Evolutionary conservation across 495 filamentous ascomycete genomes (phyloP), one percentile per base, ranked within the genome.

Genomic region (Chaetomium cochliodes): DNA sequence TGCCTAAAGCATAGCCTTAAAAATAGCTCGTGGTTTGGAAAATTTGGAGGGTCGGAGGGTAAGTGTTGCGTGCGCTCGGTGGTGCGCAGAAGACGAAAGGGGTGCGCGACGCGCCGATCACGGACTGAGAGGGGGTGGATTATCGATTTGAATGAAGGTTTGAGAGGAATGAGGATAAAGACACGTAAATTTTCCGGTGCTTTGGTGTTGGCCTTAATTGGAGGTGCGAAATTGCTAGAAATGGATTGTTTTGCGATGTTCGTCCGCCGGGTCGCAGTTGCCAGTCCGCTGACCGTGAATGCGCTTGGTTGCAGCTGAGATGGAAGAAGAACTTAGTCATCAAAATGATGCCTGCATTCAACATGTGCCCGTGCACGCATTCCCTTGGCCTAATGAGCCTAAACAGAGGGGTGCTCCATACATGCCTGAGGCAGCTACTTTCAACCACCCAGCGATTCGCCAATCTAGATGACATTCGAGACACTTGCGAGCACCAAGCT

Each of bases 401-500:
- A 15, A 44, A 28, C 11, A 13, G n/a, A 16, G 20, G 9, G 1
- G 8, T 12, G 33, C 5, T 7, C 33, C 33, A 59, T 47, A 58
- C 1, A 13, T 62, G 66, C 69, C 69, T 71, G 50, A 71, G 66
- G 69, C 66, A 66, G 3, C 46, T 16, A 18, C 0, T 28, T 12
- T 46, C 59, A 23, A 42, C 61, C 58, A 61, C 5, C 58, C 57
- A 57, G 47, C 60, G 41, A 66, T 68, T 67, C 65, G 68, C 59
- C 49, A 68, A 72, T 63, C 20, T 59, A n/a, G 37, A 54, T 47
- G 23, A 49, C 59, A 53, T 62, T 26, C 57, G 50, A 44, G 58
- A 50, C 44, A n/a, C 41, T 15, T 33, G 15, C 15, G 41, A 62
- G 55, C 58, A 20, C 23, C 49, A 60, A 63, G 60, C 60, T 65